These are phyloP conservation scores for Umbelopsis isabellina DNA, from an alignment of 192 early-diverging fungal species.

Conservation along the genomic window DNA sequence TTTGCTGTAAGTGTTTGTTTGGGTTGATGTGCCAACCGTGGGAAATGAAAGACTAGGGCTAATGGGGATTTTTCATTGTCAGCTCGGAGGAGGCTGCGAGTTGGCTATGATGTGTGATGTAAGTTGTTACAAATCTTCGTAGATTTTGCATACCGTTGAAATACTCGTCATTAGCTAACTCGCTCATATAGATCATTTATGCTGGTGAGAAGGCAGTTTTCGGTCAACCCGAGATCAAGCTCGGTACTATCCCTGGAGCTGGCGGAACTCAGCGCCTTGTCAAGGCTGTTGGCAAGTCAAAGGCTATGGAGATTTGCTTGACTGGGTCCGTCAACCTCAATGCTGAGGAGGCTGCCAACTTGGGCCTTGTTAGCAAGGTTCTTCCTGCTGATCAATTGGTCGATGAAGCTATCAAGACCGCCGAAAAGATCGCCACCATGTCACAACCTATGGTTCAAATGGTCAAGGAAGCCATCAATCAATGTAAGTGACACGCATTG, in stretches of 20 bases:
- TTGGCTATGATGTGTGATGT: conserved; percentile 97
- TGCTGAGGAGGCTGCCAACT: conserved; percentile 84
- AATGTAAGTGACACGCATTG: conserved; percentile 47
- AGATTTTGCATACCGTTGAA: background rate
- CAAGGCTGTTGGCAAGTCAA: conserved; percentile 94
- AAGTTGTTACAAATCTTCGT: conserved; percentile 42
- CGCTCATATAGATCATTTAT: conserved; percentile 82
- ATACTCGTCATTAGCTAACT: background rate
- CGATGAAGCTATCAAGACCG: conserved; percentile 89
- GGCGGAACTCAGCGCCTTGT: conserved; percentile 86
- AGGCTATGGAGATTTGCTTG: conserved; percentile 96
- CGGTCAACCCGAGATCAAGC: conserved; percentile 98
- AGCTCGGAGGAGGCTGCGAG: conserved; percentile 98
- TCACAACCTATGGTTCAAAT: conserved; percentile 88
- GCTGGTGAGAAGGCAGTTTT: conserved; percentile 96
- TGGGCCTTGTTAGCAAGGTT: conserved; percentile 88
- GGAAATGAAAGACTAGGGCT: conserved; percentile 7
- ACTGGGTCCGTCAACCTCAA: conserved; percentile 82
- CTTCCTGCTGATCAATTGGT: conserved; percentile 86
- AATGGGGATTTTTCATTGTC: conserved; percentile 23
- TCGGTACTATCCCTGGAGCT: conserved; percentile 95
- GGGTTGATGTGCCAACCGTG: background rate
- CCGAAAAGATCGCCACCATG: conserved; percentile 82
- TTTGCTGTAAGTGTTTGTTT: conserved; percentile 74
- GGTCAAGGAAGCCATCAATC: conserved; percentile 97